phyloP scores from a whole-genome alignment of 805 yeast genomes.

The Yamadazyma akitaensis region DNA sequence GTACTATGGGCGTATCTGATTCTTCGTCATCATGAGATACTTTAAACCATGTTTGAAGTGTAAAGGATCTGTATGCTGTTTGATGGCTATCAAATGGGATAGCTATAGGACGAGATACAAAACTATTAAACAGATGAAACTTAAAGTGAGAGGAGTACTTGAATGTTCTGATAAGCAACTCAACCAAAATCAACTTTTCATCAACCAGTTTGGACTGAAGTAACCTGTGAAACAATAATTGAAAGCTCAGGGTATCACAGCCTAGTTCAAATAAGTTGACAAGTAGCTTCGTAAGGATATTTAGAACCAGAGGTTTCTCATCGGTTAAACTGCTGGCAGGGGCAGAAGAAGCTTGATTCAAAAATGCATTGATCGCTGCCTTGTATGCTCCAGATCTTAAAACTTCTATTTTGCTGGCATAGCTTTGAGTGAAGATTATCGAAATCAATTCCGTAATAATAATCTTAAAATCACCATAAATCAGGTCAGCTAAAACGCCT shows the following conservation, averaged over 20 bases:
- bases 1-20: slow-evolving; percentile 8
- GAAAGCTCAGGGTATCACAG: slow-evolving; percentile 22
- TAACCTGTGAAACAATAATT: slow-evolving; percentile 15
- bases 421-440: slow-evolving; percentile 18
- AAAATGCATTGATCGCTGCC: slow-evolving; percentile 19
- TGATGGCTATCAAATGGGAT: slow-evolving; percentile 19
- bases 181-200: slow-evolving; percentile 17
- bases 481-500: slow-evolving; percentile 20
- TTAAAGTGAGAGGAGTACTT: slow-evolving; percentile 26
- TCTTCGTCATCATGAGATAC: slow-evolving; percentile 17
- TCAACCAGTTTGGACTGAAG: slow-evolving; percentile 2
- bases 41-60: slow-evolving; percentile 42
- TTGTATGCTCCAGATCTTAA: slow-evolving; percentile 18
- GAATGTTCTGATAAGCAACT: slow-evolving; percentile 21
- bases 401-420: slow-evolving; percentile 23
- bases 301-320: slow-evolving; percentile 13
- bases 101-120: slow-evolving; percentile 15
- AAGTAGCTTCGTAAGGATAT: slow-evolving; percentile 22
- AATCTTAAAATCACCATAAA: slow-evolving; percentile 28
- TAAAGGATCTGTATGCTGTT: slow-evolving; percentile 17
- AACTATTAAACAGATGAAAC: slow-evolving; percentile 24
- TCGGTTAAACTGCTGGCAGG: not conserved
- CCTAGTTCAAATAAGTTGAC: slow-evolving; percentile 33
- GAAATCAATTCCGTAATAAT: slow-evolving; percentile 26
- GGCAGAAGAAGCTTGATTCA: slow-evolving; percentile 5